Conservation (phyloP, 2,329 filamentous ascomycete species). For the Cladophialophora immunda region DNA sequence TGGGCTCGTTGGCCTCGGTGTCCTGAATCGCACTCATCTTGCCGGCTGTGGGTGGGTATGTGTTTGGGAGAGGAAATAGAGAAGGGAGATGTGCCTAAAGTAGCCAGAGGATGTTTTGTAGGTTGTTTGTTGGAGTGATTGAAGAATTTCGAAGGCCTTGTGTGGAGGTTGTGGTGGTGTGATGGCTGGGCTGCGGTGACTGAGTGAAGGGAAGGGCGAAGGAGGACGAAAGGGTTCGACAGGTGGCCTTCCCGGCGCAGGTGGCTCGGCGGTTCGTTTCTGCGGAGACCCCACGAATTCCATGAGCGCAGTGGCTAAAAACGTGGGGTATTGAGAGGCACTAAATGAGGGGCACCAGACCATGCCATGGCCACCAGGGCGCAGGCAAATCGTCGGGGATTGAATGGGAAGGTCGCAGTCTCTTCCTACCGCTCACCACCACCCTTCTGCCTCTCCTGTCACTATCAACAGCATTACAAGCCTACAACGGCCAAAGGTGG, state of each 20-base stretch:
- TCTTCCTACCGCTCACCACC: background rate
- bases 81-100: background rate
- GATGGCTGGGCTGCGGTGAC: background rate
- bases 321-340: constrained; percentile 29
- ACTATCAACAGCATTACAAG: too few species aligned
- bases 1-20: constrained; percentile 52
- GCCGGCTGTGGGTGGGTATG: constrained; percentile 35
- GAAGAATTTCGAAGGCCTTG: background rate
- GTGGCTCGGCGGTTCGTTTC: constrained; percentile 10
- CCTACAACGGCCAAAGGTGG: too few species aligned
- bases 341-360: background rate
- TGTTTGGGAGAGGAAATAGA: constrained; percentile 4
- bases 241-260: constrained; percentile 4
- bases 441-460: background rate
- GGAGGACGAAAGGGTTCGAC: background rate
- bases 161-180: constrained; percentile 8
- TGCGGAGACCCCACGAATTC: constrained; percentile 35
- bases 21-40: constrained; percentile 60
- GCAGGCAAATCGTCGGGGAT: too few species aligned
- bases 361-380: background rate
- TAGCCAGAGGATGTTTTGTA: background rate
- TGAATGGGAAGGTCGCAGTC: background rate
- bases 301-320: constrained; percentile 13
- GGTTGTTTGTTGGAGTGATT: constrained; percentile 1
- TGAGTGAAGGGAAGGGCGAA: background rate